Base-by-base conservation (phyloP, 2,329 filamentous ascomycete genomes). In the Aspergillus floridensis region DNA sequence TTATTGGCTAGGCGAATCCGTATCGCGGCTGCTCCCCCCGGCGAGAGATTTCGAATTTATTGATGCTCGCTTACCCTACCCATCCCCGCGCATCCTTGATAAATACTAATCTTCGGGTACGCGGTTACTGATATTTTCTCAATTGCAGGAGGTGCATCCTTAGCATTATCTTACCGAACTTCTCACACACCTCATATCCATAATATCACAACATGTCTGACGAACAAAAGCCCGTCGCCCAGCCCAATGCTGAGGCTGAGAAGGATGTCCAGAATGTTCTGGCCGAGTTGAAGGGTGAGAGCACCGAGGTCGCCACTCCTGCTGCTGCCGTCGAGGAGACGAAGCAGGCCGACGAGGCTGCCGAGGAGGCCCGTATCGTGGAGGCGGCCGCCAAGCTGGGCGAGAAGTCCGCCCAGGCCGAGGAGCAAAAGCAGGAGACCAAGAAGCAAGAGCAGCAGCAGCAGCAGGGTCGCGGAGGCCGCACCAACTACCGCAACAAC, bases 401-500 rank as follows among this genome's bases (percentile, higher is more conserved):
- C 32, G 65, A 72, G 59, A 69, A 77, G 63, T 75, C 74, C 16
- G 74, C 73, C 59, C 67, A 76, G 64, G 67, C 72, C 1, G 70
- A 70, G 62, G 72, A 70, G 64, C 70, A 71, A 66, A 65, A 61
- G 38, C 38, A 44, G 59, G 69, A 57, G n/a, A 44, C 49, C 29
- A 64, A 57, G 35, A 53, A 50, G 51, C 60, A 68, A 52, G 58
- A 49, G 16, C 32, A 70, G 60, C 64, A 63, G 56, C 68, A 66
- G 31, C 64, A 63, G 53, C 66, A 66, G 22, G 68, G 68, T 59
- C 70, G 66, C 57, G 66, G 66, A 56, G 67, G 66, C 51, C 69
- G 66, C 51, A 66, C 66, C 58, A 67, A 67, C 50, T 68, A 72
- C 61, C 70, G 72, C 65, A 85, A 86, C 67, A 88, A 89, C 66